Base-by-base conservation (phyloP, 78 protist genomes). In the Cavenderia fasciculata region DNA sequence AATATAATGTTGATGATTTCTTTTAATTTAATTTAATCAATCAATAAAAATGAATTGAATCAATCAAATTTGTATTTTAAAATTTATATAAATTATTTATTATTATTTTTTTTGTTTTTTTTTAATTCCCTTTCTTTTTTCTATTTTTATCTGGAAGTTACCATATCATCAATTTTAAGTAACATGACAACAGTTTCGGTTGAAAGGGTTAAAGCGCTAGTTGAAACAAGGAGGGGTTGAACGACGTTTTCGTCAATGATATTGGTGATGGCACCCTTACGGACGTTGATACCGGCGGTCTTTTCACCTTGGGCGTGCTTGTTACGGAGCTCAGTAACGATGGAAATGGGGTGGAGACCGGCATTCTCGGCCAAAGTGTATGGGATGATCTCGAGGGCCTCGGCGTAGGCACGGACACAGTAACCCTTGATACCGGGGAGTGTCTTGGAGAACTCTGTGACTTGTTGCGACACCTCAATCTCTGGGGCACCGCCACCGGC, bases 401-500 rank as follows among this genome's bases (percentile, higher is more conserved):
- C 98, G 57, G 99, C 99, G 70, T 46, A 99, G 43, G 97, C 98
- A 10, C 97, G 74, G 27, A 97, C 82, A 94, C 99, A 98, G 90
- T 71, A 85, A 1, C 82, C 7, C 12, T 75, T 47, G 23, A 88
- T 69, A 34, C 99, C 99, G n/a, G 29, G n/a, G 40, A 97, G 84
- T 11, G 95, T 59, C 47, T 93, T 63, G 11, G 99, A 89, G 57
- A 51, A 70, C 56, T 94, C 87, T 25, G 79, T 65, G 18, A 99
- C 97, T 57, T 77, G 87, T 61, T 62, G 82, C 4, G 97, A 21
- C 16, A 94, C 56, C 74, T 98, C 98, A 23, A 77, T 97, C 79
- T 99, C 99, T 47, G 99, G 97, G 0, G 99, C 99, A 38, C 99
- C 99, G 29, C 99, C 99, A 41, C 99, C 99, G 16, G 99, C 95